Conservation (phyloP, 768 basidiomycete genomes). For the button mushroom (Agaricus bisporus) region DNA sequence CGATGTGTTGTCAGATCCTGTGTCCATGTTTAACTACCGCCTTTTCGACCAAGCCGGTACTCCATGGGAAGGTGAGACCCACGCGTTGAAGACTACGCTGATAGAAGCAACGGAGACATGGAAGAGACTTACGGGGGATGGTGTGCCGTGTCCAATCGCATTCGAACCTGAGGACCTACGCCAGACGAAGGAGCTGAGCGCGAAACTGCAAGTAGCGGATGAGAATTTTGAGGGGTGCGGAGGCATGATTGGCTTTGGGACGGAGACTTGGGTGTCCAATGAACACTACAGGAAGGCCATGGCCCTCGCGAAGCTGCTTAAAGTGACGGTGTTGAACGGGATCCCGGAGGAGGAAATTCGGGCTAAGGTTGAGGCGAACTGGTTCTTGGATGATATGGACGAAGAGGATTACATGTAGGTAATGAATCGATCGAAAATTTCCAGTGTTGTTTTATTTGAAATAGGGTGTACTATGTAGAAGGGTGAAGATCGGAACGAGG, state of each 20-base stretch:
- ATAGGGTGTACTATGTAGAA: too few species aligned
- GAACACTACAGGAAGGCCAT: slow-evolving; percentile 34
- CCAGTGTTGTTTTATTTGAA: neutral
- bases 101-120: slow-evolving; percentile 37
- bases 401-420: slow-evolving; percentile 37
- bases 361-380: slow-evolving; percentile 31
- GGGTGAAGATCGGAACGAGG: too few species aligned
- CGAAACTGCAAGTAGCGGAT: slow-evolving; percentile 23
- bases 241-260: slow-evolving; percentile 25
- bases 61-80: slow-evolving; percentile 48
- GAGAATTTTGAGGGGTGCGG: slow-evolving; percentile 20
- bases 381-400: slow-evolving; percentile 44
- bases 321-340: slow-evolving; percentile 26
- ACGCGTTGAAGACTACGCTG: slow-evolving; percentile 38
- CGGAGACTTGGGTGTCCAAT: slow-evolving; percentile 38
- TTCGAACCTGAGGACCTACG: slow-evolving; percentile 40
- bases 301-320: slow-evolving; percentile 25
- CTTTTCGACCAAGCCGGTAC: slow-evolving; percentile 38
- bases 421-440: slow-evolving; percentile 15
- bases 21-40: slow-evolving; percentile 27
- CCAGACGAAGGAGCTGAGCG: slow-evolving; percentile 32
- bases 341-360: slow-evolving; percentile 29
- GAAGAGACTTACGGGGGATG: slow-evolving; percentile 32
- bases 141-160: slow-evolving; percentile 35
- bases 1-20: slow-evolving; percentile 30